Evolutionary conservation across 2,329 filamentous ascomycete species (phyloP), one percentile per base, ranked within the genome.

Genomic region (Cladosporium austrohemisphaericum): DNA sequence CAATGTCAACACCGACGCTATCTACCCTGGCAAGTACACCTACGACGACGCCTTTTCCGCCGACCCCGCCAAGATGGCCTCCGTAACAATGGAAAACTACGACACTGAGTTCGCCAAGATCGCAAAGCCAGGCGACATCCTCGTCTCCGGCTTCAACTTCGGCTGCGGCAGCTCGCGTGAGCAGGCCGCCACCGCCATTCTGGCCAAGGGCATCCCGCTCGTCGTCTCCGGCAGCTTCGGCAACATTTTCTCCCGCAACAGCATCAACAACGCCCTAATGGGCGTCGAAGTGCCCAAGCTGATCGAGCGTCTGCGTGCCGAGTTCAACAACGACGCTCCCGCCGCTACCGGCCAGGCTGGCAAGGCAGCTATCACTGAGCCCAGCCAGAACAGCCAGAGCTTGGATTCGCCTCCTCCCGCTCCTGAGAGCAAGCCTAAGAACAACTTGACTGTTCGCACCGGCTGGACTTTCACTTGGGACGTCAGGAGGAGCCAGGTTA

Each of bases 51-150:
- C 87, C 60, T 76, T 97, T 1, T 72, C 86, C 0, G 75, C 96
- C 0, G 71, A 86, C 0, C 74, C 71, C 0, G 85, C 88, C 53
- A 81, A 81, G 50, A 96, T 97, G 92, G 88, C 89, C 0, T 75
- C 86, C 57, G 90, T 91, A 0, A 91, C 86, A 68, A 96, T 97
- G 90, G 79, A 86, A 65, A 97, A 97, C 76, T 97, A 95, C 71
- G 92, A 97, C 65, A 71, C 78, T 0, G 65, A 74, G 0, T 96
- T 96, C 65, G 68, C 76, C 8, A 67, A 70, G 1, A 74, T 84
- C 28, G 84, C 86, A 37, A 78, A 78, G 55, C 64, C 79, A 0
- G 83, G 81, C 41, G 91, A 97, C 60, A 88, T 96, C 48, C 78
- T 96, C 1, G 90, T 96, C 0, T 72, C 84, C 0, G 90, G 90